A percentile compares a stretch with the other conserved stretches of the same genome.
Evolutionary conservation across 1,139 yeast genomes (phyloP).

Genomic region (Dujonia santamariae): DNA sequence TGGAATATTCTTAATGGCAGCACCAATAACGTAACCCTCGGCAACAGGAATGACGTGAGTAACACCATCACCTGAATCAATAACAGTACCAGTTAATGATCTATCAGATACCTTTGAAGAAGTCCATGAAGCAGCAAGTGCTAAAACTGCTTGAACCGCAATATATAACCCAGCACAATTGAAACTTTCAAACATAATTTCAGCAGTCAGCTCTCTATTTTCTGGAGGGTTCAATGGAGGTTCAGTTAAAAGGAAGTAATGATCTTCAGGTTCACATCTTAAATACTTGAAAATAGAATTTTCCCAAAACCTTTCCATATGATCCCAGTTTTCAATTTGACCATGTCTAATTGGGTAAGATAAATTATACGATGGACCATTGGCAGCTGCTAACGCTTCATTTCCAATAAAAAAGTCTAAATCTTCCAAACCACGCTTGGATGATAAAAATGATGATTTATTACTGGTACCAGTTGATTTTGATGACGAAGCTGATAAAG

Average conservation of each 20-base stretch:
- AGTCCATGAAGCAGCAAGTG: constrained; percentile 99
- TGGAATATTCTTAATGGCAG: constrained; percentile 95
- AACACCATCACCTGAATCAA: constrained; percentile 96
- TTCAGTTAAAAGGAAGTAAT: constrained; percentile 89
- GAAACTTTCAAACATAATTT: constrained; percentile 97
- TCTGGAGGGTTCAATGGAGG: constrained; percentile 99
- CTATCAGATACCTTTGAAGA: constrained; percentile 92
- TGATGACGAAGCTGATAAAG: constrained; percentile 45
- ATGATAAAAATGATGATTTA: constrained; percentile 50
- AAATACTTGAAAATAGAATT: constrained; percentile 92
- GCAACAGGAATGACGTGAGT: constrained; percentile 99
- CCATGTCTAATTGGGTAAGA: constrained; percentile 96
- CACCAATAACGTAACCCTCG: constrained; percentile 97
- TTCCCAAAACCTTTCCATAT: constrained; percentile 99
- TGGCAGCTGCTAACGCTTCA: constrained; percentile 87
- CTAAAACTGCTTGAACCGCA: constrained; percentile 98
- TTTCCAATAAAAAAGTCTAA: constrained; percentile 94
- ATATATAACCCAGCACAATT: constrained; percentile 97
- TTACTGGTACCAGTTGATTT: constrained; percentile 29
- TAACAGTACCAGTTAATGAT: constrained; percentile 96
- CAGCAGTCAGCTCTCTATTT: constrained; percentile 97
- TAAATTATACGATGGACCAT: constrained; percentile 84
- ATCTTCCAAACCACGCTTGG: constrained; percentile 90
- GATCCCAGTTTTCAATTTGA: constrained; percentile 98
- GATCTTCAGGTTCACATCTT: constrained; percentile 98